Base-by-base conservation (phyloP, 768 basidiomycete genomes). In the Boletellus ananiceps region DNA sequence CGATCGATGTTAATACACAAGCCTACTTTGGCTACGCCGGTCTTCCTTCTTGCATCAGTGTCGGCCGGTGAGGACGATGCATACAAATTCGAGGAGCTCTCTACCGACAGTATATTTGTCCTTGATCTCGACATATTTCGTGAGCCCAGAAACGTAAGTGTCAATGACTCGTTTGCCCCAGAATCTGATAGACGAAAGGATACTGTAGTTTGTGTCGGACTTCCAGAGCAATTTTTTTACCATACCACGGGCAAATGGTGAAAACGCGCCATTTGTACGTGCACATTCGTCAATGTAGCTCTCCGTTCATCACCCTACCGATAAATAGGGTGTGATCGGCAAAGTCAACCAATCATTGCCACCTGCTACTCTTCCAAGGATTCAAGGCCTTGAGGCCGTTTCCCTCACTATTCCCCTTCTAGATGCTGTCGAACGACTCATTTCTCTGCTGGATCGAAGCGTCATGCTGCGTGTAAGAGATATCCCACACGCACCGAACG, bases 1-100 rank as follows among this genome's bases (percentile, higher is more conserved):
- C 78, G 93, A 40, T 93, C 92, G n/a, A 74, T 95, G 7, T 71
- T 95, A 7, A 71, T 89, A 29, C 86, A 86, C 50, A 71, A 66
- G 50, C 85, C 86, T 25, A 76, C 75, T 13, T 34, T 53, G 1
- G 43, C 46, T 15, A 67, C 68, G 5, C 82, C 85, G 0, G 76
- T 75, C 51, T 71, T 91, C 37, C 60, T 88, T 29, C 68, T 93
- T 23, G 65, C 82, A 8, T 92, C 89, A 1, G 82, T 82, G 4
- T 84, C 86, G 5, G 63, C 71, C 18, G 84, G 84, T 6, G 33
- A 56, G 9, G 62, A 75, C 48, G 53, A 70, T 19, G 60, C 57
- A n/a, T 81, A 75, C 50, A 58, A 74, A 0, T 76, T 88, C 25
- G 75, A 82, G 55, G 88, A 91, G 51, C 59, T 90, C 19, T 61